phyloP scores from a whole-genome alignment of 2,329 filamentous ascomycete genomes.

The Coniochaeta sp. region DNA sequence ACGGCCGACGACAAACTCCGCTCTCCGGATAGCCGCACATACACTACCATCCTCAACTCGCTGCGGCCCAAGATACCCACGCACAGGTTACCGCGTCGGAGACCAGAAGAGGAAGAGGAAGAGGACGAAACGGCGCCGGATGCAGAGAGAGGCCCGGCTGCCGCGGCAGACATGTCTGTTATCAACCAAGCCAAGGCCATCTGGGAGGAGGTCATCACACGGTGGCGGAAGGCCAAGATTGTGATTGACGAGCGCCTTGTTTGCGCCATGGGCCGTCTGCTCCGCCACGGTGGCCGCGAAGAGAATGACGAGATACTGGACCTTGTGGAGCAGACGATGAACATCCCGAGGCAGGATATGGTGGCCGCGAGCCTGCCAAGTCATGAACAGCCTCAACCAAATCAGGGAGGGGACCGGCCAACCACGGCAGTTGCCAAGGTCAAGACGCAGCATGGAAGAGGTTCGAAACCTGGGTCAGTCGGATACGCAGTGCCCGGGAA shows the following conservation, averaged over 20 bases:
- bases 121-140: slow-evolving; percentile 14
- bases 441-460: background rate
- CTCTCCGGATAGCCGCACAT: slow-evolving; percentile 65
- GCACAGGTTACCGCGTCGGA: slow-evolving; percentile 22
- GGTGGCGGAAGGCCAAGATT: slow-evolving; percentile 66
- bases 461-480: slow-evolving; percentile 4
- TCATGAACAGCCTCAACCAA: background rate
- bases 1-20: slow-evolving; percentile 59
- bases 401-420: background rate
- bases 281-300: slow-evolving; percentile 56
- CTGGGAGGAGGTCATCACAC: slow-evolving; percentile 73
- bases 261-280: slow-evolving; percentile 69
- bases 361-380: slow-evolving; percentile 9
- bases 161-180: slow-evolving; percentile 28
- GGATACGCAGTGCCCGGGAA: slow-evolving; percentile 36
- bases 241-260: slow-evolving; percentile 72
- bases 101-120: slow-evolving; percentile 23
- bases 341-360: slow-evolving; percentile 51
- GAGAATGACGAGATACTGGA: slow-evolving; percentile 68
- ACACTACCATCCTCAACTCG: slow-evolving; percentile 75
- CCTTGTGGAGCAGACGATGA: slow-evolving; percentile 76
- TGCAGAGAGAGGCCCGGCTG: background rate
- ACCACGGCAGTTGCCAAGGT: background rate
- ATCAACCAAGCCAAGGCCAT: slow-evolving; percentile 64
- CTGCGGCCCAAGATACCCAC: slow-evolving; percentile 41